These are phyloP conservation scores for Mesotaenium endlicherianum DNA, from an alignment of 139 green algal genomes.

Conservation along the genomic window DNA sequence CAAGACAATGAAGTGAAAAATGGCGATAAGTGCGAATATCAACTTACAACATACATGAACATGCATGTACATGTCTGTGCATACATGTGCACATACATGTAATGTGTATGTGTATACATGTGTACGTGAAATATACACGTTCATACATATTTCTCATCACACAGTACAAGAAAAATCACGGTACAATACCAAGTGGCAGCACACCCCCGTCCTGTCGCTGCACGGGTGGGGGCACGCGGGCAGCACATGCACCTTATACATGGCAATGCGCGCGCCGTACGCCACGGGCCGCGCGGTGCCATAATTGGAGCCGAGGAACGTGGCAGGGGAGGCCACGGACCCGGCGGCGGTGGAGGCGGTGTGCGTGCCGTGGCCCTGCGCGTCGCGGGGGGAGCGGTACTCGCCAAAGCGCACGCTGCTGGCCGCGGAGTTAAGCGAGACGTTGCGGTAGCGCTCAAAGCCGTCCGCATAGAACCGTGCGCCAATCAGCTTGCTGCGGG, in stretches of 20 bases:
- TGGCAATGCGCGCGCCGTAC: neutral
- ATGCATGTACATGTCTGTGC: neutral
- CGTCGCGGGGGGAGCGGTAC: conserved; percentile 21
- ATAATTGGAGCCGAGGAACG: neutral
- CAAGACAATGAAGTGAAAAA: too few species aligned
- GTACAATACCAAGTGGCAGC: neutral
- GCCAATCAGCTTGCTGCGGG: conserved; percentile 16
- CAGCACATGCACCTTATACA: conserved; percentile 16
- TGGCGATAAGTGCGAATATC: too few species aligned
- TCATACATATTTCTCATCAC: neutral
- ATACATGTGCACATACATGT: neutral
- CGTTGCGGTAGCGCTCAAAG: neutral
- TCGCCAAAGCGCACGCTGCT: neutral
- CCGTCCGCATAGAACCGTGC: neutral
- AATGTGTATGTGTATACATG: neutral
- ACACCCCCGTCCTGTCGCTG: neutral
- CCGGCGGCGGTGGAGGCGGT: conserved; percentile 23
- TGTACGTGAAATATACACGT: neutral
- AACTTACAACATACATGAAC: too few species aligned
- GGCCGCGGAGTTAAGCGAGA: neutral
- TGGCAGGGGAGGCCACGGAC: neutral
- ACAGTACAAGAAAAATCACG: neutral
- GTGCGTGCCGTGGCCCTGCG: conserved; percentile 29
- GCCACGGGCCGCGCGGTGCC: neutral
- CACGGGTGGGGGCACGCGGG: neutral